Evolutionary conservation across 495 filamentous ascomycete genomes (phyloP), one percentile per base, ranked within the genome.

Genomic region (Aspergillus affinis): DNA sequence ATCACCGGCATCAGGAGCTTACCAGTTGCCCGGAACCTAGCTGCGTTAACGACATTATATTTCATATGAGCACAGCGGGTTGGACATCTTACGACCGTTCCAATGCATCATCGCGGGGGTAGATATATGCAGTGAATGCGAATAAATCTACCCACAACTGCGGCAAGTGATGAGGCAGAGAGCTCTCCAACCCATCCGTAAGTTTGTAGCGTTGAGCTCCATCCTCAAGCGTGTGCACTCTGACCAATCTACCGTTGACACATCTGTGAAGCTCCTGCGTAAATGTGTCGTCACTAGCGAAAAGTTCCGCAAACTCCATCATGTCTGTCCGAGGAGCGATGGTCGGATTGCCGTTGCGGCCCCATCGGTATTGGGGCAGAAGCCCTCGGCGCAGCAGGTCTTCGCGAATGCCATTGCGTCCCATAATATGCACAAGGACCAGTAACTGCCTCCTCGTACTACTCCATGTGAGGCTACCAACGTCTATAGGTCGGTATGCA

Each of bases 61-160:
- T 45, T 45, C 41, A 45, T 45, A 45, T 45, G n/a, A 45, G 41
- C 41, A 9, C 41, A 45, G 41, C 41, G 41, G n/a, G 41, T 45
- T 45, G n/a, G 41, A 45, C 41, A 45, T 9, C 41, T 45, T 45
- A 45, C 41, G 41, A 45, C 41, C 41, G 41, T 45, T 45, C 41
- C 41, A 45, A 45, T 45, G 41, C 41, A n/a, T 45, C 41, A 45
- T 45, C 41, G 41, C 41, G 41, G 8, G 41, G 41, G 41, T 45
- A 45, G 41, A 45, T 45, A 45, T 45, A 45, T n/a, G 41, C 41
- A 45, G 41, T n/a, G 41, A 45, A 45, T 45, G 41, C 41, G 41
- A 45, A 45, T 45, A 45, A 45, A 45, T n/a, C 41, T 45, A 45
- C n/a, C 41, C 41, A 45, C 41, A 45, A 45, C n/a, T 45, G 41